A percentile compares a stretch with the other conserved stretches of the same genome.
Evolutionary conservation across 2,329 filamentous ascomycete genomes (phyloP).

Genomic region (Fusarium sp.): DNA sequence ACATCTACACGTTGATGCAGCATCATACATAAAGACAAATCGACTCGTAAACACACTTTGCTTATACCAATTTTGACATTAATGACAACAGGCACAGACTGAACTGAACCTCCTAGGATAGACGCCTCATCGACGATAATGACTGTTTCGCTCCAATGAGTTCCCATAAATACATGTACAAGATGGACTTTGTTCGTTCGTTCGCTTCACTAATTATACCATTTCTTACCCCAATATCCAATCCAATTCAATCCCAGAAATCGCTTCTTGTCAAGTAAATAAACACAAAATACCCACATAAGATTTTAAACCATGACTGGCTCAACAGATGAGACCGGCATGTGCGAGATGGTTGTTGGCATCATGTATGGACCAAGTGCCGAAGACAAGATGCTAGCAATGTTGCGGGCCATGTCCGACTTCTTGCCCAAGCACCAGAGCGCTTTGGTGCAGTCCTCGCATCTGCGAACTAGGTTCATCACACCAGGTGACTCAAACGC

Average conservation of each 20-base stretch:
- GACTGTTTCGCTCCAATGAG: constrained; percentile 14
- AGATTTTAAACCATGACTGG: constrained; percentile 28
- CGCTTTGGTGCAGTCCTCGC: constrained; percentile 62
- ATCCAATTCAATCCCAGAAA: background rate
- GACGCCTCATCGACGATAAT: constrained; percentile 4
- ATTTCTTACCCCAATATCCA: constrained; percentile 11
- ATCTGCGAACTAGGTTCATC: constrained; percentile 49
- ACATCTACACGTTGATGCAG: no score
- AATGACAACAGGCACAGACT: background rate
- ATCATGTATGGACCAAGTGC: constrained; percentile 43
- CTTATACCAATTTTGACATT: background rate
- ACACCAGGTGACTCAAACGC: constrained; percentile 38
- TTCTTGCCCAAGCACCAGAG: constrained; percentile 66
- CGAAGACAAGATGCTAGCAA: constrained; percentile 41
- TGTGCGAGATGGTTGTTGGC: constrained; percentile 27
- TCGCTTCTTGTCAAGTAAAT: background rate
- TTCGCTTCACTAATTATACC: constrained; percentile 17
- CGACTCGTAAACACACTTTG: background rate
- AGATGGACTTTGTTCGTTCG: background rate
- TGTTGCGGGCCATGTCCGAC: constrained; percentile 58
- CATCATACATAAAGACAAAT: no score
- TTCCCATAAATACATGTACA: constrained; percentile 19
- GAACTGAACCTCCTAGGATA: background rate
- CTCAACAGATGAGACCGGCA: constrained; percentile 27
- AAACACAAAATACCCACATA: background rate